Percentiles rank a stretch among this genome's conserved stretches.
Evolutionary conservation across 2,329 filamentous ascomycete genomes (phyloP).

Genomic region (Fusarium marasasianum): DNA sequence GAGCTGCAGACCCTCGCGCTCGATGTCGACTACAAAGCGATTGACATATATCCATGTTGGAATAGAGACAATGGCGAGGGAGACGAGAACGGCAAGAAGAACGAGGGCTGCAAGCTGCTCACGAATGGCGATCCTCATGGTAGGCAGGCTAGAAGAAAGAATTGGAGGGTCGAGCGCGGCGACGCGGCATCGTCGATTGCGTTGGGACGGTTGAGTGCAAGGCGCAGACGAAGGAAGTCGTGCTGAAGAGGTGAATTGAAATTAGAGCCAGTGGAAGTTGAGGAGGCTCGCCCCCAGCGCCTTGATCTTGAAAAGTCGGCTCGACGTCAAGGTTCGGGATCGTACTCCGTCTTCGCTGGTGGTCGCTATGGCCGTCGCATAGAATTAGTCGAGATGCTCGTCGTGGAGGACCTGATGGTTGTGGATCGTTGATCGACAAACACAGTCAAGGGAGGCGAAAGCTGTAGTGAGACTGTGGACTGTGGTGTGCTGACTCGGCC

Average conservation of each 20-base stretch:
- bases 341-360: conserved; percentile 1
- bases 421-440: conserved; percentile 39
- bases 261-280: background rate
- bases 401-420: conserved; percentile 24
- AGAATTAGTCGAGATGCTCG: conserved; percentile 8
- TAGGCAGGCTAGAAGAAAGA: conserved; percentile 41
- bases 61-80: conserved; percentile 80
- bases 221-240: conserved; percentile 13
- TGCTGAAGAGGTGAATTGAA: background rate
- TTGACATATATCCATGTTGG: conserved; percentile 74
- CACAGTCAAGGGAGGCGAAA: conserved; percentile 35
- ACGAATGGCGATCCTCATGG: conserved; percentile 86
- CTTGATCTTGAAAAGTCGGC: conserved; percentile 1
- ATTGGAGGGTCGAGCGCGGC: conserved; percentile 26
- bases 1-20: conserved; percentile 72
- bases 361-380: conserved; percentile 7
- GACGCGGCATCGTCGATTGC: conserved; percentile 43
- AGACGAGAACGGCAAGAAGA: conserved; percentile 76
- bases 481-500: conserved; percentile 33
- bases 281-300: conserved; percentile 3
- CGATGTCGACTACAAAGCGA: conserved; percentile 61
- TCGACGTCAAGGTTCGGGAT: background rate
- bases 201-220: conserved; percentile 16
- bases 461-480: conserved; percentile 12
- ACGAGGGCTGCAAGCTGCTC: conserved; percentile 87